Evolutionary conservation across 2,329 filamentous ascomycete species (phyloP).

Genomic region (Rhinocladiella mackenziei): DNA sequence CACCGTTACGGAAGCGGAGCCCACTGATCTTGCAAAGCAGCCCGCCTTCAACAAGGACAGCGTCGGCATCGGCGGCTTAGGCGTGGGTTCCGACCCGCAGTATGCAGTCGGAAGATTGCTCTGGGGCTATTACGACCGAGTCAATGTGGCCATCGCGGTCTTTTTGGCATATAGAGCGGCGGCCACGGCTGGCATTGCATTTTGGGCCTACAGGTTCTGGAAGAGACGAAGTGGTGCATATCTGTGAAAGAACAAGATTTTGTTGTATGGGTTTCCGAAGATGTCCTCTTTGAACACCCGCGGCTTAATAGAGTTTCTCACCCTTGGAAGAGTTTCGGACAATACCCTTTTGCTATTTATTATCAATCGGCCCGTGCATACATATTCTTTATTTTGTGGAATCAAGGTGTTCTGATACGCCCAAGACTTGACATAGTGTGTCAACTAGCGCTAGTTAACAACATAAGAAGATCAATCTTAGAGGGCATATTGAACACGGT

Average conservation of each 20-base stretch:
- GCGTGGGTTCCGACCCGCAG: constrained; percentile 34
- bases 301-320: neutral
- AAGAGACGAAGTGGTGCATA: constrained; percentile 9
- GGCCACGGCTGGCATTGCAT: constrained; percentile 25
- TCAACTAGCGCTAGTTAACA: too few relatives aligned
- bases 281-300: neutral
- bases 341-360: too few relatives aligned
- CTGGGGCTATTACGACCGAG: constrained; percentile 42
- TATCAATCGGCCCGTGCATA: too few relatives aligned
- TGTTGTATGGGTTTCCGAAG: neutral
- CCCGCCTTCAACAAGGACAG: constrained; percentile 34
- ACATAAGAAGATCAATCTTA: too few relatives aligned
- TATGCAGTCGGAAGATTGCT: constrained; percentile 43
- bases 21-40: constrained; percentile 8
- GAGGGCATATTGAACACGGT: too few relatives aligned
- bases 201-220: constrained; percentile 23
- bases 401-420: too few relatives aligned
- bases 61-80: constrained; percentile 39
- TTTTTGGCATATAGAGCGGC: constrained; percentile 39
- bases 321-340: too few relatives aligned
- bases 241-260: neutral
- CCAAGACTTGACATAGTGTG: too few relatives aligned
- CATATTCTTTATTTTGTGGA: too few relatives aligned
- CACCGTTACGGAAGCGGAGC: constrained; percentile 22
- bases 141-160: constrained; percentile 40